A percentile compares a stretch with the other conserved stretches of the same genome.
These are phyloP conservation scores for Giardia duodenalis DNA, from an alignment of 208 protist species.

Conservation along the genomic window DNA sequence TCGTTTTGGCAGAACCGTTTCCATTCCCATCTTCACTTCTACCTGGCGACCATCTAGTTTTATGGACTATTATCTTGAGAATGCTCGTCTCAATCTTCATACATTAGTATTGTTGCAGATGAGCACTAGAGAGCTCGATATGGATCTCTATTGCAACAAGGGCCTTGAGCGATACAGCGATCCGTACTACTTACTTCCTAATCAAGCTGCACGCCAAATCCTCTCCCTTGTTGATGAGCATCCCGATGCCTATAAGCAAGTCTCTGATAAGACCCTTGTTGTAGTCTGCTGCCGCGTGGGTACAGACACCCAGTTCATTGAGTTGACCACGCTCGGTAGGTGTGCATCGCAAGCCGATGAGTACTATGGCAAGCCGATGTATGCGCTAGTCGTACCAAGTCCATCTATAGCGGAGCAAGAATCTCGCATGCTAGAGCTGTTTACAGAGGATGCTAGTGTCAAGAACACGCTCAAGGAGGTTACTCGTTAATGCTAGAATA, in stretches of 20 bases:
- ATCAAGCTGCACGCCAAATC: background rate
- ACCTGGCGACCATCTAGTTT: conserved; percentile 83
- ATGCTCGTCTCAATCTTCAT: conserved; percentile 73
- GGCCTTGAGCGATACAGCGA: conserved; percentile 80
- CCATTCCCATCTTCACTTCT: conserved; percentile 84
- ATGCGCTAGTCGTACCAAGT: background rate
- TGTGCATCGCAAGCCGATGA: background rate
- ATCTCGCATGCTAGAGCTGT: background rate
- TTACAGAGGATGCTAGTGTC: too few species aligned
- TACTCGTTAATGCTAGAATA: background rate
- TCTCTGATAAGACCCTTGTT: background rate
- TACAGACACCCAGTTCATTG: background rate
- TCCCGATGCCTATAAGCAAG: background rate
- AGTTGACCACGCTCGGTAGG: background rate
- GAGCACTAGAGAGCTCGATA: conserved; percentile 88
- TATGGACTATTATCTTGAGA: conserved; percentile 77
- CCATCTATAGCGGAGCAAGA: background rate
- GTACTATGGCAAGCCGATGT: background rate
- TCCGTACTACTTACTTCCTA: conserved; percentile 73
- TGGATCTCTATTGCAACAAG: conserved; percentile 67
- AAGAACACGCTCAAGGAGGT: too few species aligned
- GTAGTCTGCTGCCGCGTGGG: background rate
- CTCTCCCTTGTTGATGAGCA: background rate
- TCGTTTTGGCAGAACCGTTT: conserved; percentile 82
- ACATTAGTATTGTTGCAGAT: conserved; percentile 85